Evolutionary conservation across 805 yeast genomes (phyloP).

Genomic region (Ogataea haglerorum): DNA sequence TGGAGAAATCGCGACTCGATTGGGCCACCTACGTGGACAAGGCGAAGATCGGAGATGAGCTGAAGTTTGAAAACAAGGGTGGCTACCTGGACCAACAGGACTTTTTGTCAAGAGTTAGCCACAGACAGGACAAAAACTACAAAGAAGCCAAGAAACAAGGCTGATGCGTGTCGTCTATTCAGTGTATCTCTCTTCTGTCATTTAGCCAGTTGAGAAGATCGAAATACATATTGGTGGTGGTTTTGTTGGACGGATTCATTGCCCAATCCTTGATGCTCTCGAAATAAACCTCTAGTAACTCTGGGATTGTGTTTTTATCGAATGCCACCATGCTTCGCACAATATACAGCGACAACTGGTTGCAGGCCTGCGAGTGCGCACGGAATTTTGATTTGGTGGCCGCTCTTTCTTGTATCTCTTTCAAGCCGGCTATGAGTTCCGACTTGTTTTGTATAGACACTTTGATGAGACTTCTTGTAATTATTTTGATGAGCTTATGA

Average conservation of each 20-base stretch:
- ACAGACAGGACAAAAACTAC: constrained; percentile 48
- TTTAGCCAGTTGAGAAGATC: constrained; percentile 80
- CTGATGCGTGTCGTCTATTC: neutral
- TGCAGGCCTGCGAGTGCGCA: constrained; percentile 54
- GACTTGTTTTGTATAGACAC: constrained; percentile 14
- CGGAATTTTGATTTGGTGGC: constrained; percentile 43
- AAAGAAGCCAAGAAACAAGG: constrained; percentile 35
- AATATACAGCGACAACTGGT: constrained; percentile 62
- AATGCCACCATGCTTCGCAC: constrained; percentile 50
- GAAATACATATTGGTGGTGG: constrained; percentile 56
- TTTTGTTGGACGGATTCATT: constrained; percentile 39
- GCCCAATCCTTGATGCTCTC: constrained; percentile 62
- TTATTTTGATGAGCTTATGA: constrained; percentile 62
- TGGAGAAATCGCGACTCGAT: constrained; percentile 89
- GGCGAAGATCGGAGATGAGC: constrained; percentile 78
- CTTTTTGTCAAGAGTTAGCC: constrained; percentile 74
- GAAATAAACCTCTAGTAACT: constrained; percentile 54
- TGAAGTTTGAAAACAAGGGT: constrained; percentile 74
- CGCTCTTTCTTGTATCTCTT: constrained; percentile 43
- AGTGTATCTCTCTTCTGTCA: constrained; percentile 38
- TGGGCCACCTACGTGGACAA: constrained; percentile 94
- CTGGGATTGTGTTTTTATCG: constrained; percentile 36
- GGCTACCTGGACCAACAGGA: constrained; percentile 92
- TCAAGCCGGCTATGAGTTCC: constrained; percentile 28
- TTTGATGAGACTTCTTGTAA: constrained; percentile 45